Percentiles rank a stretch among this genome's conserved stretches.
Conservation (phyloP, 2,329 filamentous ascomycete genomes). For the Pseudogymnoascus sp. region DNA sequence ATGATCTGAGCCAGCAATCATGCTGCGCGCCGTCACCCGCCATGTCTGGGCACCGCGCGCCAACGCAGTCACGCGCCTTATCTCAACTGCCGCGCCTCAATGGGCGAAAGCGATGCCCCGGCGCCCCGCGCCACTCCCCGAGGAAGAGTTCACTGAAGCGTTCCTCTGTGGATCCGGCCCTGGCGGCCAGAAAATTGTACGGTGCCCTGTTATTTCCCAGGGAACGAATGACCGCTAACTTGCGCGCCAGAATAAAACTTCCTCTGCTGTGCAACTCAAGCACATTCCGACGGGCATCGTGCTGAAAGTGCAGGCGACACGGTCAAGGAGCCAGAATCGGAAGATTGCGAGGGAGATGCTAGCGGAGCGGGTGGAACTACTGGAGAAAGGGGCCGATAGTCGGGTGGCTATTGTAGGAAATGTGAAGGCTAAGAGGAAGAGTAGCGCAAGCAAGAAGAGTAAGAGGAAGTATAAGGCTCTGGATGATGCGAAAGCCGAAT, state of each 20-base stretch:
- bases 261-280: conserved; percentile 84
- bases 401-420: conserved; percentile 56
- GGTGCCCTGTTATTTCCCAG: conserved; percentile 19
- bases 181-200: conserved; percentile 88
- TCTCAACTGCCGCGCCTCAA: conserved; percentile 16
- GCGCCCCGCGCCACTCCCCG: conserved; percentile 61
- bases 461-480: conserved; percentile 67
- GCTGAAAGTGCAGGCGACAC: conserved; percentile 86
- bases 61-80: not conserved
- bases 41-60: not conserved
- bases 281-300: conserved; percentile 87
- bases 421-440: conserved; percentile 58
- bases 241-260: conserved; percentile 76
- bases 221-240: not conserved
- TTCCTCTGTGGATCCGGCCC: conserved; percentile 90
- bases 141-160: conserved; percentile 70
- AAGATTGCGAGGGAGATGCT: conserved; percentile 71
- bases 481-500: conserved; percentile 24
- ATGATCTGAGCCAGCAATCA: not conserved
- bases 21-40: not conserved
- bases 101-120: conserved; percentile 59
- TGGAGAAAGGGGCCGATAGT: conserved; percentile 61
- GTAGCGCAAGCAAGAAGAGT: conserved; percentile 72
- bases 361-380: conserved; percentile 49
- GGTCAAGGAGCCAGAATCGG: conserved; percentile 78